These are phyloP conservation scores for Exophiala oligosperma DNA, from an alignment of 2,329 filamentous ascomycete genomes.

Conservation along the genomic window DNA sequence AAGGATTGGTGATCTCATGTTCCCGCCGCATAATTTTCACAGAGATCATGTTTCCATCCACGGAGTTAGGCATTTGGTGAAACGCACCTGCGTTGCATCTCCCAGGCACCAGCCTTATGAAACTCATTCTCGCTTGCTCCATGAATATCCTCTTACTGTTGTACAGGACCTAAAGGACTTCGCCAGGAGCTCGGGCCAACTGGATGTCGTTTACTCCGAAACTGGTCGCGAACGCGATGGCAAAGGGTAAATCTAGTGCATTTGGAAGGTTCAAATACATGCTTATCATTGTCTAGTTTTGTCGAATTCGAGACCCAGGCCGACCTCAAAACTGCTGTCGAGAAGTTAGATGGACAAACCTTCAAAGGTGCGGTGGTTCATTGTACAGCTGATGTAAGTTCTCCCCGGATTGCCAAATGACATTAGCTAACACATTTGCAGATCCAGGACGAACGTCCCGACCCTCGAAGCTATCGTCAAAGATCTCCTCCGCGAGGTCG, in stretches of 20 bases:
- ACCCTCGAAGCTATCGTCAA: conserved; percentile 63
- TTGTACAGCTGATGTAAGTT: conserved; percentile 81
- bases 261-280: conserved; percentile 23
- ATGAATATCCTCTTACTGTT: conserved; percentile 14
- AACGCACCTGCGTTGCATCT: background rate
- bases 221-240: conserved; percentile 89
- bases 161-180: conserved; percentile 98
- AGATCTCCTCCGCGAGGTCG: conserved; percentile 76
- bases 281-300: conserved; percentile 60
- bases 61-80: background rate
- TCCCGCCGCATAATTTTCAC: background rate
- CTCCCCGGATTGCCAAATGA: conserved; percentile 3
- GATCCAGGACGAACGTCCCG: conserved; percentile 76
- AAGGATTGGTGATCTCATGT: background rate
- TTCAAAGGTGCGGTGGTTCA: conserved; percentile 88
- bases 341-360: conserved; percentile 89
- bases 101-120: background rate
- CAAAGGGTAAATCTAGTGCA: conserved; percentile 65
- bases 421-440: conserved; percentile 39
- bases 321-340: conserved; percentile 86
- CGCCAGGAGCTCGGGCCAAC: conserved; percentile 82
- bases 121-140: background rate
- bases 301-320: conserved; percentile 95
- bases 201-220: conserved; percentile 98
- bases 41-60: no score